A percentile compares a stretch with the other conserved stretches of the same genome.
phyloP scores from a whole-genome alignment of 306 rosid species.

The Castanospermum australe region DNA sequence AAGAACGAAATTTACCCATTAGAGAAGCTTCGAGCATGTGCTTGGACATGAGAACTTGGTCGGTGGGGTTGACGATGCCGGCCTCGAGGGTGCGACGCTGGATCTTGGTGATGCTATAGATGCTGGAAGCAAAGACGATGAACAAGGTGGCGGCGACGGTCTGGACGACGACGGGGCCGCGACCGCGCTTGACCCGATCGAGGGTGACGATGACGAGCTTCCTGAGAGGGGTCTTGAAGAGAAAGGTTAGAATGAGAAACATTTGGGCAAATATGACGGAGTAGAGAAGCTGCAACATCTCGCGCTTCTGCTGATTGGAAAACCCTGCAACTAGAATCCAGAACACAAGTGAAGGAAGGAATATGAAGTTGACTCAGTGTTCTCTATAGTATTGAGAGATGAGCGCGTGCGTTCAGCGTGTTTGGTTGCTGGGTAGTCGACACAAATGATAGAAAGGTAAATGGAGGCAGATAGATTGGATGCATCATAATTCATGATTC shows the following conservation, averaged over 20 bases:
- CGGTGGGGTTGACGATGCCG: constrained; percentile 62
- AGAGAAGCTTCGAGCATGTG: constrained; percentile 81
- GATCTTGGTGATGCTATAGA: constrained; percentile 50
- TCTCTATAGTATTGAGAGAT: not conserved
- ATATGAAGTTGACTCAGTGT: too few species aligned
- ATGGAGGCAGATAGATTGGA: constrained; percentile 1
- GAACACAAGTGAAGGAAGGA: not conserved
- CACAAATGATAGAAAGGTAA: not conserved
- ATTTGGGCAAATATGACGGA: constrained; percentile 44
- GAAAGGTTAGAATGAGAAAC: constrained; percentile 49
- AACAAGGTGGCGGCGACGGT: constrained; percentile 58
- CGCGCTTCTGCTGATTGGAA: not conserved
- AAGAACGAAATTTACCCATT: constrained; percentile 46
- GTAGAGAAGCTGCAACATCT: constrained; percentile 73
- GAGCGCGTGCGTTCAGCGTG: constrained; percentile 31
- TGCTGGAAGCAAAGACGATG: constrained; percentile 44
- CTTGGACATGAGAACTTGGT: constrained; percentile 72
- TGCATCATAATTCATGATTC: too few species aligned
- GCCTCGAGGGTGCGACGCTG: constrained; percentile 42
- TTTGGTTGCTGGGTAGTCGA: too few species aligned
- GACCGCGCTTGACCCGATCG: constrained; percentile 76
- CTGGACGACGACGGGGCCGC: constrained; percentile 63
- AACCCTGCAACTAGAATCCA: constrained; percentile 2
- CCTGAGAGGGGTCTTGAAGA: constrained; percentile 68
- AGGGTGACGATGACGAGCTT: constrained; percentile 60